Base-by-base conservation (phyloP, 495 filamentous ascomycete species). In the Parmelia sp. region DNA sequence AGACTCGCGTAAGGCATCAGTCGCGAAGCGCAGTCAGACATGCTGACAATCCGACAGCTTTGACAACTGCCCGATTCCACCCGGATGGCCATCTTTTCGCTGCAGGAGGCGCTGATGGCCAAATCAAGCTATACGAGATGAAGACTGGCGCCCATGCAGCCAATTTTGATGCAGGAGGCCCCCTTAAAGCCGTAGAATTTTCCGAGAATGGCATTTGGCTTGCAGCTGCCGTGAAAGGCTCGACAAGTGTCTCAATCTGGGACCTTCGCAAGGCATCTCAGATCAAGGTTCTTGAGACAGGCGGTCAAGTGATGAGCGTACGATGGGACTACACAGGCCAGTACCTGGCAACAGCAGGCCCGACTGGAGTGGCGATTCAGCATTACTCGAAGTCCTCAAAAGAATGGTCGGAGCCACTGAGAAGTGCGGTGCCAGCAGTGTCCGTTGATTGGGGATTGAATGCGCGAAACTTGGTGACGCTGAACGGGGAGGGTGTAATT, bases 201-300 rank as follows among this genome's bases (percentile, higher is more conserved):
- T 97, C 92, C 0, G 95, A 98, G 74, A 98, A 97, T 66, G 94
- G 94, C n/a, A 93, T 87, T 65, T 97, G 91, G 88, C 85, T 98
- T 67, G 94, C 95, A 14, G 84, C 89, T 1, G 84, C 86, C 21
- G 83, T 83, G 29, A 84, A 88, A 69, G 86, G 86, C 27, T 87
- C 88, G 57, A 88, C 85, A 11, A 86, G 80, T 23, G 86, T 96
- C 59, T 86, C 86, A 11, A 86, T 98, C 65, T 97, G 92, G 81
- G 92, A 97, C 75, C 81, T 98, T 47, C 88, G 94, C 63, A 96
- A 91, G 74, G 85, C 86, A 39, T 84, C 86, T 55, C 79, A 84
- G 68, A 83, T 84, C 66, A 94, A 95, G 80, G 83, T 86, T 35
- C 79, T 97, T 25, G 91, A 97, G 51, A 88, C 89, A 61, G 93